Conservation (phyloP, 164 flowering plant genomes). For the Houttuynia cordata region DNA sequence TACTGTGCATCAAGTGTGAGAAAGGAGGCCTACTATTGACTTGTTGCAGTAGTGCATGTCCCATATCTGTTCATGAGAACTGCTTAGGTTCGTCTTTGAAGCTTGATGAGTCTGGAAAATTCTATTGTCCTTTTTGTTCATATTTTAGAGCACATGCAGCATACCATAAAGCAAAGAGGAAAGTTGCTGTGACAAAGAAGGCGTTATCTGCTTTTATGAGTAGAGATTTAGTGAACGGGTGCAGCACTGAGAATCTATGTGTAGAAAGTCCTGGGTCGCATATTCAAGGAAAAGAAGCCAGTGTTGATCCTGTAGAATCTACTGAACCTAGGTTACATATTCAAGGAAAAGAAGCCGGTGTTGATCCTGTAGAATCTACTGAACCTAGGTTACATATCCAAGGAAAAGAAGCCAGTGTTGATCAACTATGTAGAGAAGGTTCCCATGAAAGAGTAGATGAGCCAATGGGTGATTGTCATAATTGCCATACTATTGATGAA, state of each 20-base stretch:
- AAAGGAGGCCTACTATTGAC: not conserved
- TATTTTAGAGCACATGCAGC: not conserved
- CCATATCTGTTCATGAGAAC: not conserved
- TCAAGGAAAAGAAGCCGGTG: not conserved
- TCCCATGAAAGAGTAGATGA: not conserved
- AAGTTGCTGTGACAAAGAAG: not conserved
- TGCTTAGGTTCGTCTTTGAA: not conserved
- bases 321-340: not conserved
- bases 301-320: too few species aligned
- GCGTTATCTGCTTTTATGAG: not conserved
- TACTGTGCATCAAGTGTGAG: not conserved
- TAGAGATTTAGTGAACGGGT: not conserved
- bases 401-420: not conserved
- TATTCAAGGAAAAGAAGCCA: too few species aligned
- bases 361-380: not conserved
- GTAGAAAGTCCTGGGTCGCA: slow-evolving; percentile 21
- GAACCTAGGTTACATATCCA: not conserved
- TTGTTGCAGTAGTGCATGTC: not conserved
- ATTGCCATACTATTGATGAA: not conserved
- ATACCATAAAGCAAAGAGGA: not conserved
- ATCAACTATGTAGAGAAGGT: not conserved
- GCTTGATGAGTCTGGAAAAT: not conserved
- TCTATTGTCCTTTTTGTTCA: slow-evolving; percentile 1
- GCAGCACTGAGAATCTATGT: not conserved
- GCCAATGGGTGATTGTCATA: not conserved